phyloP scores from a whole-genome alignment of 2,329 filamentous ascomycete species.

The Scedosporium dehoogii region DNA sequence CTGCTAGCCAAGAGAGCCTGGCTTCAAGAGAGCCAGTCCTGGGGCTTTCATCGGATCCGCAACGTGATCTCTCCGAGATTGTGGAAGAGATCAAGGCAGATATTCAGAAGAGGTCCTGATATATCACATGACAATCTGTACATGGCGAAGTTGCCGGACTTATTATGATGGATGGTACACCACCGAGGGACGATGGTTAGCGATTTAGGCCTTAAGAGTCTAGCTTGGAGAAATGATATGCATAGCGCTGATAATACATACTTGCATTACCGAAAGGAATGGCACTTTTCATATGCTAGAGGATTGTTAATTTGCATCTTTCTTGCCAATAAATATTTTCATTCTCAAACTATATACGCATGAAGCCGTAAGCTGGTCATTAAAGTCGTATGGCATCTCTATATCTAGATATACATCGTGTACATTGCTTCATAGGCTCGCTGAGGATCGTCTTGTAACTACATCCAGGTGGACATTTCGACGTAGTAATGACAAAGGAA shows the following conservation, averaged over 20 bases:
- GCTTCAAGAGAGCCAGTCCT: constrained; percentile 53
- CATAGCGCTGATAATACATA: no score
- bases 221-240: no score
- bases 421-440: constrained; percentile 6
- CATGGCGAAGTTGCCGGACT: not conserved
- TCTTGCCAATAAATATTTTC: not conserved
- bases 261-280: no score
- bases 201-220: no score
- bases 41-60: constrained; percentile 69
- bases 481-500: no score
- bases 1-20: constrained; percentile 47
- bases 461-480: no score
- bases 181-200: no score
- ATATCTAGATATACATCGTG: constrained; percentile 7
- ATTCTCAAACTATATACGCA: not conserved
- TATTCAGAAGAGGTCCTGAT: constrained; percentile 39
- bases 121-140: not conserved
- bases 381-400: not conserved
- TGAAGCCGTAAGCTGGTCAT: not conserved
- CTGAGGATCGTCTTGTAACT: no score
- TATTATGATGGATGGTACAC: not conserved
- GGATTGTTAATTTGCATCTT: no score
- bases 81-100: constrained; percentile 65
- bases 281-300: not conserved
- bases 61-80: constrained; percentile 66